Conservation (phyloP, 1,139 yeast genomes). For the Meyerozyma guilliermondii region DNA sequence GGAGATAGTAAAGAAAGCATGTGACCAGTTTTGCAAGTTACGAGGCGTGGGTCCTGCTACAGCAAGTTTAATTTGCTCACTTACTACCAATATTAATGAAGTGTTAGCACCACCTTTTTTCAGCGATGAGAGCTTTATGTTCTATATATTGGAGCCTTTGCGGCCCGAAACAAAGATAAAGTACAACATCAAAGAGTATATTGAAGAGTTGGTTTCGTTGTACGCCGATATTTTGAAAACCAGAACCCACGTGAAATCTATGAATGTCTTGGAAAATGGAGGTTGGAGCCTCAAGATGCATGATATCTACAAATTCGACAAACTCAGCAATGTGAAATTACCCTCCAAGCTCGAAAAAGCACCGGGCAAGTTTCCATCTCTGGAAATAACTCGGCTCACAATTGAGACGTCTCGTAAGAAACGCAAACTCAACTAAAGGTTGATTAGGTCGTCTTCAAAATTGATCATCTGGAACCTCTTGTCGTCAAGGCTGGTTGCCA, state of each 20-base stretch:
- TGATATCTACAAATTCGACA: slow-evolving; percentile 19
- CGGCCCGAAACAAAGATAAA: slow-evolving; percentile 32
- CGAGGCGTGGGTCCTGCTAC: slow-evolving; percentile 52
- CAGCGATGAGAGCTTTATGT: slow-evolving; percentile 43
- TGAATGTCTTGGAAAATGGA: slow-evolving; percentile 27
- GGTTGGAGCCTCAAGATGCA: slow-evolving; percentile 35
- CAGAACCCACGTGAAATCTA: slow-evolving; percentile 4
- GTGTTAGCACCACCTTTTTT: slow-evolving; percentile 40
- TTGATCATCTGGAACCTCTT: slow-evolving; percentile 34
- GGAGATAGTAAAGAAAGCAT: slow-evolving; percentile 15
- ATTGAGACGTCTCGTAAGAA: neutral
- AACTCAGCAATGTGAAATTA: slow-evolving; percentile 20
- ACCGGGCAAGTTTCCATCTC: slow-evolving; percentile 4
- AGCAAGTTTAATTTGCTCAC: slow-evolving; percentile 38
- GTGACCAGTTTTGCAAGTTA: slow-evolving; percentile 29
- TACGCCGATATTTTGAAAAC: slow-evolving; percentile 2
- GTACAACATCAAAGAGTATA: slow-evolving; percentile 39
- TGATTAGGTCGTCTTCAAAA: slow-evolving; percentile 35
- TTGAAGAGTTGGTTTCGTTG: slow-evolving; percentile 21
- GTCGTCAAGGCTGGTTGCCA: slow-evolving; percentile 28
- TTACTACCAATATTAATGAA: slow-evolving; percentile 17
- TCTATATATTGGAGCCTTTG: slow-evolving; percentile 26
- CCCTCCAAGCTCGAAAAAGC: slow-evolving; percentile 15
- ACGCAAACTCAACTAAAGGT: slow-evolving; percentile 12
- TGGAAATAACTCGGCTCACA: slow-evolving; percentile 2